Base-by-base conservation (phyloP, 345 rosid species). In the Eucalyptus polyanthemos region DNA sequence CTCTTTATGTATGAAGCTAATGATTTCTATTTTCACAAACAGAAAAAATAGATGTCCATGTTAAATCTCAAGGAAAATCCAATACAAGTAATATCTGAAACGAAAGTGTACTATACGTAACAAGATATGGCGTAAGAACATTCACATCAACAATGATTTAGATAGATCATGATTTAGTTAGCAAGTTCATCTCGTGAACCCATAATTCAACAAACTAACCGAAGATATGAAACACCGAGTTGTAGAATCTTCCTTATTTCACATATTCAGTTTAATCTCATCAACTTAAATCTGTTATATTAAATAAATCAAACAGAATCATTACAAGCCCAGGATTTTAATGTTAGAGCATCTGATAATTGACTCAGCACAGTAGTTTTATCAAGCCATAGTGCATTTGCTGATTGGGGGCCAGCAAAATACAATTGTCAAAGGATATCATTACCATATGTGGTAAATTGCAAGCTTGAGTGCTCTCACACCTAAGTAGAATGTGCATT, bases 1-100 rank as follows among this genome's bases (percentile, higher is more conserved):
- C 89, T 95, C 91, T 94, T 94, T 80, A 98, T 95, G 92, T 98
- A 98, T 27, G 97, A 91, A 93, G 99, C 99, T 92, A 98, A 97
- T 40, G 99, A 95, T 88, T 92, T 95, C 99, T 96, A 95, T 90
- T 89, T 88, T 87, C 56, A 91, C 87, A 65, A 80, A 92, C 37
- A 50, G 72, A 76, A 87, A 53, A 62, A 49, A 51, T 2, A 13
- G 27, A 86, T 22, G 50, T 86, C 40, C 50, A 50, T 14, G 45
- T 47, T 22, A 42, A 31, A 42, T n/a, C 49, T 19, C 40, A 25
- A 86, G 62, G 42, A 86, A 86, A 86, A 53, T 51, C 87, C 88
- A 86, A 51, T 42, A 53, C 47, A 37, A 76, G 83, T 19, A 76
- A 11, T 1, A 37, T 37, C 14, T 11, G 83, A 37, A 37, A 76